Base-by-base conservation (phyloP, 2,329 filamentous ascomycete genomes). In the Alternaria arborescens region DNA sequence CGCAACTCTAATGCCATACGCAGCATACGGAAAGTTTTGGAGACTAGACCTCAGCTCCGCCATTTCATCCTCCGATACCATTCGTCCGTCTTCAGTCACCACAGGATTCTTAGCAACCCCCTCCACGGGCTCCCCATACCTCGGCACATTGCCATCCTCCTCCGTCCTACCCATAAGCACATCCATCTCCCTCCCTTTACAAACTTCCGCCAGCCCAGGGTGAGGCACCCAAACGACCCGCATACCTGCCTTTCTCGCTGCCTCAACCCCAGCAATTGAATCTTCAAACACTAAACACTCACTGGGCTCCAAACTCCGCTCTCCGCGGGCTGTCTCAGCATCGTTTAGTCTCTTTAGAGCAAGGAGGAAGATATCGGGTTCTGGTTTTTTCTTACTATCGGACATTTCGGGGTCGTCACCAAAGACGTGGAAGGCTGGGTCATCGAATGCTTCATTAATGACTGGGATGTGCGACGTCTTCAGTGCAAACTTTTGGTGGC, bases 201-300 rank as follows among this genome's bases (percentile, higher is more conserved):
- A 56, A 3, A 60, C 52, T 5, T 55, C 44, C 8, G 52, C 52
- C 16, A 60, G 30, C 6, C 57, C 57, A 14, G n/a, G 52, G 52
- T 60, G 57, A 11, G 57, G 57, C 32, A 60, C 46, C 57, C 57
- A 60, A 1, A 60, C 24, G 0, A 60, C 57, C 0, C 52, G 52
- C 57, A 60, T 60, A 4, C 40, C 44, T 5, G 46, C 57, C 6
- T 38, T 55, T 1, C 46, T 56, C 1, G 57, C 57, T 0, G 57
- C 57, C 46, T 60, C 57, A 0, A 60, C 52, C n/a, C 57, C 57
- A 11, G 57, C 57, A 8, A 56, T 52, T 6, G 57, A 60, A n/a
- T 60, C 57, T 24, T 60, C 57, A n/a, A 60, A 60, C 2, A 60
- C 52, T 8, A 60, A 32, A 18, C 57, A 60, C 32, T 60, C 57